Evolutionary conservation across 78 protist genomes (phyloP).

Genomic region (Dictyostelium citrinum): DNA sequence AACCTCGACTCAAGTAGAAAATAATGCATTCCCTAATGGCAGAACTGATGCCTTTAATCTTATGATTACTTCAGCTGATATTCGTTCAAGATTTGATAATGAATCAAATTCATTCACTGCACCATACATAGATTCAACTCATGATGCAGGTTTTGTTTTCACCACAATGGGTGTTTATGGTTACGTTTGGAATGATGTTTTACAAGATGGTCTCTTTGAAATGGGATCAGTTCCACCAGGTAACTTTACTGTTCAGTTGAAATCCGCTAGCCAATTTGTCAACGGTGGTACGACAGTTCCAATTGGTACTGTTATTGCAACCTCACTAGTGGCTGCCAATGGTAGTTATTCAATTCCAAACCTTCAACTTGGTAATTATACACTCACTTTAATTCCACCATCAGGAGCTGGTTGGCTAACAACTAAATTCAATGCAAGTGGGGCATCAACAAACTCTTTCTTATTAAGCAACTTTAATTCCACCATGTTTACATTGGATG

Average conservation of each 20-base stretch:
- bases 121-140: neutral
- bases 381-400: neutral
- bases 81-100: neutral
- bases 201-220: conserved; percentile 21
- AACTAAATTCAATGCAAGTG: neutral
- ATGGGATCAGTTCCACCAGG: neutral
- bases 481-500: neutral
- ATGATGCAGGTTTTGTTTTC: conserved; percentile 23
- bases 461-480: neutral
- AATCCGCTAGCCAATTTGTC: neutral
- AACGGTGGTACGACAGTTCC: neutral
- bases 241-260: neutral
- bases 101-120: neutral
- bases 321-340: neutral
- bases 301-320: neutral
- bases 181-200: conserved; percentile 34
- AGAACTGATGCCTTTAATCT: conserved; percentile 9
- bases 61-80: neutral
- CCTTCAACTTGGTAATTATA: conserved; percentile 3
- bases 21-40: neutral
- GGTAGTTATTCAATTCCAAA: conserved; percentile 21
- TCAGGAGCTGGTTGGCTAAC: conserved; percentile 1
- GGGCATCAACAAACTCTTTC: neutral
- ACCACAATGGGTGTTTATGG: conserved; percentile 22
- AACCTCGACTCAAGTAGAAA: neutral